Evolutionary conservation across 2,329 filamentous ascomycete genomes (phyloP), one percentile per base, ranked within the genome.

Genomic region (Exophiala sideris): DNA sequence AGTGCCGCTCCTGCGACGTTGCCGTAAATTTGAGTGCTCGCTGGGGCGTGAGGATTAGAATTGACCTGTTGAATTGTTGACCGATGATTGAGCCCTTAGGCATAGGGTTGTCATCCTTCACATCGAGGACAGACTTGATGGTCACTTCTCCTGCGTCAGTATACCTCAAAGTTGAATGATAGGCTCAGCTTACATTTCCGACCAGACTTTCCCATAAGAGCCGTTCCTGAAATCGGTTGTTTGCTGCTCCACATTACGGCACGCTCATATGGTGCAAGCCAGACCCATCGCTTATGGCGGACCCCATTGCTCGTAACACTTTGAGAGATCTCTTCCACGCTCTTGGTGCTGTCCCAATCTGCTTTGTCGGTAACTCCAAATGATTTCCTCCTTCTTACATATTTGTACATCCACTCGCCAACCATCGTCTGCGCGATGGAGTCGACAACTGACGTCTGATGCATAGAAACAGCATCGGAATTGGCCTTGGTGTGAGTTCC

Each of bases 341-440:
- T 81, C 61, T 80, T 83, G 20, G 76, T 79, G 32, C 70, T 65
- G 41, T 79, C 77, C 67, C 77, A 78, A 39, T 81, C 74, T 34
- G 76, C 71, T 36, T 73, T 64, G 41, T 91, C 88, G 2, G 81
- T 74, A 49, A 92, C 84, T 16, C 90, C 90, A 68, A 99, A 97
- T 0, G 92, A 95, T 73, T 91, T 96, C 61, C 92, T 84, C 57
- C 69, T 68, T 52, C 68, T 68, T 24, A 78, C 71, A 56, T 77
- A 77, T 59, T 77, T 78, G 68, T 69, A 74, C 73, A 74, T 76
- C 73, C 70, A 74, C 57, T 97, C 94, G 35, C 94, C 94, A 29
- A 99, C 90, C 94, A 99, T 99, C 0, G 92, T 95, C 67, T 95
- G 91, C 1, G 94, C 91, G 70, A 99, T 97, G 3, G 94, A 91